Evolutionary conservation across 106 monocot genomes (phyloP).

Genomic region (Gastrodia elata): DNA sequence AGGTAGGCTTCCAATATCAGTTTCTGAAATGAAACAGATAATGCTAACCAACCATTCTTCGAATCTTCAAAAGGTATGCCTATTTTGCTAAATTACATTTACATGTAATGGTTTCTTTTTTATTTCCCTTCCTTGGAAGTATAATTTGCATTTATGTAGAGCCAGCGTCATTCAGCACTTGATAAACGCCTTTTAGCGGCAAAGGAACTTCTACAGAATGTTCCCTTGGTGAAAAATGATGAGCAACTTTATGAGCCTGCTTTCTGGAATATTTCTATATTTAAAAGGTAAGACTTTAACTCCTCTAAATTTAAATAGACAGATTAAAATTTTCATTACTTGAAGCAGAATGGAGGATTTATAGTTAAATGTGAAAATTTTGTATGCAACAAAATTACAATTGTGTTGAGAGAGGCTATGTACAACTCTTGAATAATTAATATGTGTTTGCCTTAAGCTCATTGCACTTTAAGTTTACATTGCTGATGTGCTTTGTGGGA

Average conservation of each 20-base stretch:
- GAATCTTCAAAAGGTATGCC: constrained; percentile 11
- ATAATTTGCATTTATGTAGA: constrained; percentile 6
- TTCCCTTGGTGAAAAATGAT: constrained; percentile 21
- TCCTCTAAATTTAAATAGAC: no score
- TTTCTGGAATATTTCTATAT: constrained; percentile 53
- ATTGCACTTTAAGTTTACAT: background rate
- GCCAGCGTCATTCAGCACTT: constrained; percentile 25
- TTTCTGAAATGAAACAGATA: constrained; percentile 16
- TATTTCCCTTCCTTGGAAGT: background rate
- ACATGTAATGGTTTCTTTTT: background rate
- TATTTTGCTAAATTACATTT: background rate
- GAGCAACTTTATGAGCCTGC: constrained; percentile 35
- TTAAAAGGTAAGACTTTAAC: constrained; percentile 29
- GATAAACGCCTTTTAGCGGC: constrained; percentile 43
- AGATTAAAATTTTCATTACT: no score
- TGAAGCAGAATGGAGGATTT: no score
- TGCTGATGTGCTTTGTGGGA: background rate
- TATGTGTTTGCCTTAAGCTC: no score
- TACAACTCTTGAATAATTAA: no score
- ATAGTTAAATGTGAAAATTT: no score
- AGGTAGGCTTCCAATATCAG: constrained; percentile 4
- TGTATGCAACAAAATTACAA: no score
- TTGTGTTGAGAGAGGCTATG: no score
- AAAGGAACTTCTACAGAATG: constrained; percentile 37
- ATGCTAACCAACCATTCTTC: constrained; percentile 16